Evolutionary conservation across 345 rosid species (phyloP).

Genomic region (Citrus hindsii): DNA sequence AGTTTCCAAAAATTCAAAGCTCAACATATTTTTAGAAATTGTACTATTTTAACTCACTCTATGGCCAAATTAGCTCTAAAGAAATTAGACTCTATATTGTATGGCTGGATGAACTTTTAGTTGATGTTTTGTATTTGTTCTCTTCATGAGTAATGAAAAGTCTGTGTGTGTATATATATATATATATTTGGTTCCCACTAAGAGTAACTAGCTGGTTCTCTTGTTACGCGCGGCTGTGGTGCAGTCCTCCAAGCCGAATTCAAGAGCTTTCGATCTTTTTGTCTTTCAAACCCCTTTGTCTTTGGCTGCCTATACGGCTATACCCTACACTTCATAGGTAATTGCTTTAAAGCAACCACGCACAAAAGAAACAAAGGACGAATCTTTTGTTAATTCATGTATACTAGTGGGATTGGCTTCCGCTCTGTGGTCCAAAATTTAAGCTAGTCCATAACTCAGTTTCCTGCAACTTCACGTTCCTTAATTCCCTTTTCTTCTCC

Average conservation of each 20-base stretch:
- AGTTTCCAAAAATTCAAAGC: no score
- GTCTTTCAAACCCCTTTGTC: neutral
- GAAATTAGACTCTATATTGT: no score
- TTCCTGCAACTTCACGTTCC: neutral
- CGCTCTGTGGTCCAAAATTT: neutral
- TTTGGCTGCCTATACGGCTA: neutral
- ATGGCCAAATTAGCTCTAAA: no score
- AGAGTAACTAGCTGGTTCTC: neutral
- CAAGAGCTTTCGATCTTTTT: neutral
- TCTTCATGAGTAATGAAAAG: no score
- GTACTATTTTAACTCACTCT: no score
- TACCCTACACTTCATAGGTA: neutral
- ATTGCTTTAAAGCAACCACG: neutral
- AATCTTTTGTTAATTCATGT: neutral
- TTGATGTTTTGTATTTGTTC: no score
- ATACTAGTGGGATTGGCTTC: neutral
- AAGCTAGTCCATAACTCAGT: neutral
- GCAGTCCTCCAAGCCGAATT: neutral
- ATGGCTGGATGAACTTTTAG: no score
- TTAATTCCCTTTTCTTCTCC: neutral
- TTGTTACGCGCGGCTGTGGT: neutral
- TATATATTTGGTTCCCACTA: neutral
- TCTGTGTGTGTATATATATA: accelerated
- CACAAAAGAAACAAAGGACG: neutral
- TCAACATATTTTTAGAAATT: no score